phyloP scores from a whole-genome alignment of 495 filamentous ascomycete species.

The Sordaria brevicollis region DNA sequence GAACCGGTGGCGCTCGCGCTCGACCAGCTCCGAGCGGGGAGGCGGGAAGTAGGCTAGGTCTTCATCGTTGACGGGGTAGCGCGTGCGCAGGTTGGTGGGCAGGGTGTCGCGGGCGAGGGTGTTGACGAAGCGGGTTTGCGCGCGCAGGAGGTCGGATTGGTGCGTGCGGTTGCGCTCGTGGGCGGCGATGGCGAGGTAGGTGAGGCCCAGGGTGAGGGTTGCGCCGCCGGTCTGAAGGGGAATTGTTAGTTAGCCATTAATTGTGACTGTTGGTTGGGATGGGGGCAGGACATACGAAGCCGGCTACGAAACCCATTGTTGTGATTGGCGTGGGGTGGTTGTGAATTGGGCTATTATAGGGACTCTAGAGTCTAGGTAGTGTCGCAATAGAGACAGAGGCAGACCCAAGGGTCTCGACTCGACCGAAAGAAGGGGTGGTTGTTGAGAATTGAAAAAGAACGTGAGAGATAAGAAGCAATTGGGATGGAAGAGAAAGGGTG shows the following conservation, averaged over 20 bases:
- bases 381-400: not conserved
- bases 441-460: not conserved
- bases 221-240: constrained; percentile 62
- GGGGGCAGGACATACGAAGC: constrained; percentile 54
- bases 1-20: constrained; percentile 37
- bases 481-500: not conserved
- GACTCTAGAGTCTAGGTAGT: not conserved
- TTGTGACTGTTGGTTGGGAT: not conserved
- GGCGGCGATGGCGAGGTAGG: constrained; percentile 69
- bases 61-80: constrained; percentile 13
- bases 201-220: constrained; percentile 68
- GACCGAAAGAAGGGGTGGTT: not conserved
- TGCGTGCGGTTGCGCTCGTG: constrained; percentile 61
- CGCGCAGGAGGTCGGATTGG: constrained; percentile 61
- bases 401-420: not conserved
- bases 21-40: constrained; percentile 29
- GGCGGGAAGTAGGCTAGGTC: constrained; percentile 1
- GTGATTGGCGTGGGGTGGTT: not conserved
- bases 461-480: not conserved
- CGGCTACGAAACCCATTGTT: constrained; percentile 40
- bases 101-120: constrained; percentile 38
- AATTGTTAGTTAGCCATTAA: constrained; percentile 5
- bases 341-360: not conserved
- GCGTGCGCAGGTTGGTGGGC: constrained; percentile 27
- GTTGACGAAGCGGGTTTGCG: constrained; percentile 54